Percentiles rank a stretch among this genome's conserved stretches.
Evolutionary conservation across 352 stramenopile genomes (phyloP).

Genomic region (Globisporangium abappressorium): DNA sequence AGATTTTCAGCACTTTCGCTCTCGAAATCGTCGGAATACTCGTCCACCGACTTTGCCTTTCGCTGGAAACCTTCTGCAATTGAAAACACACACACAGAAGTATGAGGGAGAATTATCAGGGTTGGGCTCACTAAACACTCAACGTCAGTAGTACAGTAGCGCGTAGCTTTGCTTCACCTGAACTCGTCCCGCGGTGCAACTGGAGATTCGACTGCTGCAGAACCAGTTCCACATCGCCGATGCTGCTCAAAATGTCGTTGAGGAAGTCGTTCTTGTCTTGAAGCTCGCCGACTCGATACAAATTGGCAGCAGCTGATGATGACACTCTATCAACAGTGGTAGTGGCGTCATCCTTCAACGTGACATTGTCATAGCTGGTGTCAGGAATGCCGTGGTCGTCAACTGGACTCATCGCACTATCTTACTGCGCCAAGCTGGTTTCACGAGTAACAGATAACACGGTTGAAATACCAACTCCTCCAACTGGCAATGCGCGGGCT

Average conservation of each 20-base stretch:
- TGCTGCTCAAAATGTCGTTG: constrained; percentile 56
- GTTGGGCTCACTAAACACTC: not conserved
- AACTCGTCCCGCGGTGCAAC: not conserved
- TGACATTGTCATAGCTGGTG: not conserved
- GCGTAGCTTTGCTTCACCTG: no score
- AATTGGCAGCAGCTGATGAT: not conserved
- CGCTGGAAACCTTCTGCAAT: not conserved
- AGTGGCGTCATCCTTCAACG: not conserved
- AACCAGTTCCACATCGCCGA: constrained; percentile 54
- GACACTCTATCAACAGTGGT: not conserved
- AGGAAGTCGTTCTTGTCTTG: constrained; percentile 46
- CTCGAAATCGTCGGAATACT: constrained; percentile 20
- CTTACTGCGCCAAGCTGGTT: not conserved
- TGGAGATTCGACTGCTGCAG: constrained; percentile 34
- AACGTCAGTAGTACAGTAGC: not conserved
- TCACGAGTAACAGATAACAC: not conserved
- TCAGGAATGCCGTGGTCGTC: not conserved
- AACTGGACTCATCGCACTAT: no score
- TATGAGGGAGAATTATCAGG: not conserved
- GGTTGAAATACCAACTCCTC: not conserved
- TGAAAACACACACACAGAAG: not conserved
- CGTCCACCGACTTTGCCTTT: constrained; percentile 6
- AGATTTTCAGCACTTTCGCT: not conserved
- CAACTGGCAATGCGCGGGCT: not conserved
- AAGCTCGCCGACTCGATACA: constrained; percentile 12